Conservation (phyloP, 2,329 filamentous ascomycete species). For the Malbranchea cinnamomea region DNA sequence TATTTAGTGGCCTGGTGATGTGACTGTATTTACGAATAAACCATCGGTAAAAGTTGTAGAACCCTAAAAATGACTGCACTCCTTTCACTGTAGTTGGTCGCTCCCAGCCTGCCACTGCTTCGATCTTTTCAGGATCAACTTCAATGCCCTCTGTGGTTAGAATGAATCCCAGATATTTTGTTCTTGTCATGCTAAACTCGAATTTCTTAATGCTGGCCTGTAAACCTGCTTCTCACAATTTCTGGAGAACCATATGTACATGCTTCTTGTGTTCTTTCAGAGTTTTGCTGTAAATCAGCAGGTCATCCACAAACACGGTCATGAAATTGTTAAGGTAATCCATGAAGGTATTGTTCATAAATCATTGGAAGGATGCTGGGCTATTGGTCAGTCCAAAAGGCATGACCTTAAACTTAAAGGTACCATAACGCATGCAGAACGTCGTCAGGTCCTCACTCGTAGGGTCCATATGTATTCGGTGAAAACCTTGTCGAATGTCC, state of each 20-base stretch:
- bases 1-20: neutral
- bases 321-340: constrained; percentile 3
- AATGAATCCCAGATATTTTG: constrained; percentile 1
- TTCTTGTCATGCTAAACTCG: constrained; percentile 1
- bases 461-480: constrained; percentile 12
- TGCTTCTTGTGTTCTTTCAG: constrained; percentile 1
- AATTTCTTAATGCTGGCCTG: constrained; percentile 2
- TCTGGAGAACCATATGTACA: neutral
- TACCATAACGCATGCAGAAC: constrained; percentile 10
- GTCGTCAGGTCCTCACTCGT: too few species aligned
- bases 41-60: constrained; percentile 3
- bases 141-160: constrained; percentile 1
- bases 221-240: neutral
- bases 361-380: constrained; percentile 8
- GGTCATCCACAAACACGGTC: neutral
- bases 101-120: neutral
- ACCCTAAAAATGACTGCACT: constrained; percentile 1
- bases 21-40: neutral
- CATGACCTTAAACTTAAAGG: constrained; percentile 18
- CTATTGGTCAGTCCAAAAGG: constrained; percentile 15
- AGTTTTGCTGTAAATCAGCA: constrained; percentile 2
- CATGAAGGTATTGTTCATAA: constrained; percentile 1
- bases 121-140: constrained; percentile 2
- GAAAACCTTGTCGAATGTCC: constrained; percentile 11
- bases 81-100: neutral